Conservation (phyloP, 345 rosid species). For the Salix dunnii region DNA sequence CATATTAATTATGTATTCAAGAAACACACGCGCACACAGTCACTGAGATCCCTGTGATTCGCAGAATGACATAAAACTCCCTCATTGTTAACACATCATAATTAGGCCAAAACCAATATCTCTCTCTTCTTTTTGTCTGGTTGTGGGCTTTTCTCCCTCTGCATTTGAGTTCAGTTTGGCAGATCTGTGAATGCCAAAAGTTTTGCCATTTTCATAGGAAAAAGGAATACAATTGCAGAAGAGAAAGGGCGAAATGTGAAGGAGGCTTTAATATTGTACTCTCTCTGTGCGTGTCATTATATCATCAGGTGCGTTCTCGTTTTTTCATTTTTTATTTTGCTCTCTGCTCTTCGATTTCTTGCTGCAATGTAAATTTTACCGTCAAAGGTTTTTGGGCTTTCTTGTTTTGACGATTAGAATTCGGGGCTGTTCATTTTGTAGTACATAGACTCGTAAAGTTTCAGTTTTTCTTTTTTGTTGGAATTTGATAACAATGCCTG, state of each 20-base stretch:
- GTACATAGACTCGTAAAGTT: not conserved
- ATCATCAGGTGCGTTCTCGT: not conserved
- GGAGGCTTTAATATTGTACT: not conserved
- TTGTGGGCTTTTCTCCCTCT: not conserved
- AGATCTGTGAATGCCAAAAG: not conserved
- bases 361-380: not conserved
- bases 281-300: not conserved
- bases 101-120: not conserved
- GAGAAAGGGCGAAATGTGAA: not conserved
- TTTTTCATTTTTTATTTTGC: not conserved
- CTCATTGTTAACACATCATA: not conserved
- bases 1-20: too few relatives aligned
- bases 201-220: not conserved
- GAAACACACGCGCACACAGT: too few relatives aligned
- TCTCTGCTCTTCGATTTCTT: not conserved
- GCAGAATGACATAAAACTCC: too few relatives aligned
- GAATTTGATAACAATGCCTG: not conserved
- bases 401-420: not conserved
- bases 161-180: not conserved
- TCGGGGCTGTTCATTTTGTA: not conserved
- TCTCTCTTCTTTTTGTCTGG: not conserved
- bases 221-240: not conserved
- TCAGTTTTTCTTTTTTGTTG: not conserved
- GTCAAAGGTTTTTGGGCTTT: not conserved
- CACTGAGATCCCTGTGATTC: too few relatives aligned